Conservation (phyloP, 768 basidiomycete species). For the Leccinum longicurvipes region DNA sequence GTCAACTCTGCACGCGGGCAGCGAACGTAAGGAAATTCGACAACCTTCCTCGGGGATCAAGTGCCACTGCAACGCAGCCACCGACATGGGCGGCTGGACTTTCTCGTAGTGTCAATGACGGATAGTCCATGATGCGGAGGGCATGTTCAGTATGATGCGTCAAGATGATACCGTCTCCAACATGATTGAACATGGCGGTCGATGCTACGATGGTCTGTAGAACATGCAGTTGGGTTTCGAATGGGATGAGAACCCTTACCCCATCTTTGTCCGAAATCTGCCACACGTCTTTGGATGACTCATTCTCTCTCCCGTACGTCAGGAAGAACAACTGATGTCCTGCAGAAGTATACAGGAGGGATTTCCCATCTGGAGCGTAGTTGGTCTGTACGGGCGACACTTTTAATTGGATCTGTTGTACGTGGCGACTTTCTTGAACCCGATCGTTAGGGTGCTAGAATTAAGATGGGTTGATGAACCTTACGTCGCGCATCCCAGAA, state of each 20-base stretch:
- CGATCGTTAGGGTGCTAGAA: conserved; percentile 6
- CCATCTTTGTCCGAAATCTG: conserved; percentile 33
- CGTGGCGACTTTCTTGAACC: conserved; percentile 61
- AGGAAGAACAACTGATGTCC: conserved; percentile 62
- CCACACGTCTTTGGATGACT: conserved; percentile 53
- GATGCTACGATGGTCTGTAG: conserved; percentile 49
- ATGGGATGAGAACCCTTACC: background rate
- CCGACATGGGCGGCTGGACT: conserved; percentile 74
- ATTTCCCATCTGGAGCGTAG: conserved; percentile 71
- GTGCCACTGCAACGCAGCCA: conserved; percentile 70
- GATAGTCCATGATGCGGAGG: conserved; percentile 68
- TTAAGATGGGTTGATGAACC: conserved; percentile 16
- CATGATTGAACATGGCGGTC: conserved; percentile 72
- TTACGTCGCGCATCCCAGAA: conserved; percentile 86
- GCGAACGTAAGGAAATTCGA: conserved; percentile 1
- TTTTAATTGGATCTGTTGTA: conserved; percentile 59
- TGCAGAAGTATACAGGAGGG: conserved; percentile 59
- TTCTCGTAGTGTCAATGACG: conserved; percentile 55
- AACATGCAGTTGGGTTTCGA: background rate
- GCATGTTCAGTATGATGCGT: conserved; percentile 62
- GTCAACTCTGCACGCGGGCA: background rate
- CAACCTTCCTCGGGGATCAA: conserved; percentile 77
- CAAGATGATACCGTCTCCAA: conserved; percentile 67
- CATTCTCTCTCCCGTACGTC: conserved; percentile 51
- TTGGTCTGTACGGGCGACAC: conserved; percentile 60